Percentiles rank a stretch among this genome's conserved stretches.
Evolutionary conservation across 78 protist species (phyloP).

Genomic region (Creolimax fragrantissima): DNA sequence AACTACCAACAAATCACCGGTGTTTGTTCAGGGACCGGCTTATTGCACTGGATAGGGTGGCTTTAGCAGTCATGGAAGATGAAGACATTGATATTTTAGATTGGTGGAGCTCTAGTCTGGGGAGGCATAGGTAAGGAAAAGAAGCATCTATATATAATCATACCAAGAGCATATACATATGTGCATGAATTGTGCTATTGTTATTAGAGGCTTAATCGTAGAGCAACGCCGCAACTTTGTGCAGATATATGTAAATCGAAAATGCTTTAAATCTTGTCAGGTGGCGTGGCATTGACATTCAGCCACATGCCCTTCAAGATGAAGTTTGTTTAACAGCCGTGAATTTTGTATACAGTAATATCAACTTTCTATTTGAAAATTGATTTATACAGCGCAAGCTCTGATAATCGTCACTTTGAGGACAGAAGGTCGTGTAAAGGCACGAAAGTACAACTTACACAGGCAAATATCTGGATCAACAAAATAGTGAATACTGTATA

Average conservation of each 20-base stretch:
- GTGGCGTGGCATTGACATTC: not conserved
- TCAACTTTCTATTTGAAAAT: too few species aligned
- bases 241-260: not conserved
- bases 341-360: too few species aligned
- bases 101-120: not conserved
- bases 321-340: too few species aligned
- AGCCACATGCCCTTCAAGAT: not conserved
- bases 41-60: not conserved
- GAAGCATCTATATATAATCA: not conserved
- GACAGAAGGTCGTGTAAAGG: not conserved
- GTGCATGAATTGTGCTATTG: too few species aligned
- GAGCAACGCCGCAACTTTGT: too few species aligned
- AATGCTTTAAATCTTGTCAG: not conserved
- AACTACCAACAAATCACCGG: not conserved
- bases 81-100: not conserved
- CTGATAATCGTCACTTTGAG: not conserved
- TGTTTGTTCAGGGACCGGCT: not conserved
- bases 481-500: not conserved
- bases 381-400: not conserved
- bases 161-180: not conserved
- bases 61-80: not conserved
- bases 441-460: not conserved
- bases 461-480: not conserved
- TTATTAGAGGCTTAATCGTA: not conserved
- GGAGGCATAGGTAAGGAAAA: not conserved